Evolutionary conservation across 331 rosid genomes (phyloP).

Genomic region (Quercus phellos): DNA sequence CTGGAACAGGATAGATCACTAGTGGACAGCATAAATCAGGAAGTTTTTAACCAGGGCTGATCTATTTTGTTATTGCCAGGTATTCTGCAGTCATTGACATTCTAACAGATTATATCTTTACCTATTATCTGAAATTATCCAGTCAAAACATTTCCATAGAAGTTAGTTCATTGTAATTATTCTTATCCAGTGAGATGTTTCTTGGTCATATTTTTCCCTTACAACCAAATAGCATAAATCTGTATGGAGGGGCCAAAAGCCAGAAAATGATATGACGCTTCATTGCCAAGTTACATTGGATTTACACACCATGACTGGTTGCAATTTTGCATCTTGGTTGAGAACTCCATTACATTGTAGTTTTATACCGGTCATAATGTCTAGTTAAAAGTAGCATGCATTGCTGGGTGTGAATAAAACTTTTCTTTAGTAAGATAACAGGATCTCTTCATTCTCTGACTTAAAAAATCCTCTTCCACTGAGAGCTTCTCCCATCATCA

Average conservation of each 20-base stretch:
- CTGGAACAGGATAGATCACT: slow-evolving; percentile 29
- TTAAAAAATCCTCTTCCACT: no score
- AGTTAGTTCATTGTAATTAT: neutral
- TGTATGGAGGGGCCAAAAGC: neutral
- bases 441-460: no score
- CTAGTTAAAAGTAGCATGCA: no score
- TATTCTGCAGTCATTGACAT: slow-evolving; percentile 22
- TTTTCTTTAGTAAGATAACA: no score
- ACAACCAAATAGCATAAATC: neutral
- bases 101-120: neutral
- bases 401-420: no score
- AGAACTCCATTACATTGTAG: neutral
- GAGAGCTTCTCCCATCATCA: no score
- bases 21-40: slow-evolving; percentile 20
- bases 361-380: neutral
- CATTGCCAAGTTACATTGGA: neutral
- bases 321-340: no score
- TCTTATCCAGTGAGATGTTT: neutral
- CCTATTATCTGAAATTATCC: neutral
- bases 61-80: slow-evolving; percentile 44
- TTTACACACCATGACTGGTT: neutral
- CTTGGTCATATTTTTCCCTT: neutral
- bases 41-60: slow-evolving; percentile 29
- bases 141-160: neutral
- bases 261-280: neutral